These are phyloP conservation scores for Solanum rostratum DNA, from an alignment of 257 asterid genomes.

Conservation along the genomic window DNA sequence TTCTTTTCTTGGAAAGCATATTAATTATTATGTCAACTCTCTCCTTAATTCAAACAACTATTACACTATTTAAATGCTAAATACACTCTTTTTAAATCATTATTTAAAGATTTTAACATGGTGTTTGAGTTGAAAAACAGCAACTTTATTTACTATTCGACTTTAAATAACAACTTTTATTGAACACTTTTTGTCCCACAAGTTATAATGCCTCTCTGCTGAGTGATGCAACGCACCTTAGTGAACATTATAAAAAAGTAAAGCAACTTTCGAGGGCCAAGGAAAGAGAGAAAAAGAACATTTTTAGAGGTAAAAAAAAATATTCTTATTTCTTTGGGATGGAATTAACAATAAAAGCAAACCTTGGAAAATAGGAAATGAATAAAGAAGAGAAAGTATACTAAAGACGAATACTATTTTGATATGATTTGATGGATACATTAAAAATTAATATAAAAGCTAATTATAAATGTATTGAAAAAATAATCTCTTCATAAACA, in stretches of 20 bases:
- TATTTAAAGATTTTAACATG: not conserved
- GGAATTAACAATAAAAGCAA: too few species aligned
- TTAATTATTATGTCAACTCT: not conserved
- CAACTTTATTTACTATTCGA: not conserved
- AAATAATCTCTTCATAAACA: too few species aligned
- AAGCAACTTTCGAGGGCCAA: not conserved
- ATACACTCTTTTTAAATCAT: not conserved
- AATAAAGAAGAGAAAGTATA: not conserved
- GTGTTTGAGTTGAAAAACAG: not conserved
- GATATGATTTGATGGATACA: not conserved
- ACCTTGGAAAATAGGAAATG: too few species aligned
- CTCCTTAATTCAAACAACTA: not conserved
- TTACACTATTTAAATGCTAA: not conserved
- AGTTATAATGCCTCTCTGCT: not conserved
- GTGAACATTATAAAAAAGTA: not conserved
- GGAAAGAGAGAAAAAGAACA: not conserved
- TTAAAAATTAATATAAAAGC: too few species aligned
- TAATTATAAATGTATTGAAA: too few species aligned
- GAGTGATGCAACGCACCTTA: not conserved
- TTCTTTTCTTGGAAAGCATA: not conserved
- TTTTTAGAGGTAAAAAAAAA: not conserved
- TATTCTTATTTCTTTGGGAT: not conserved
- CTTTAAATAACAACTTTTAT: not conserved
- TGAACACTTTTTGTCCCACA: not conserved
- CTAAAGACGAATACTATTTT: not conserved